Base-by-base conservation (phyloP, 352 stramenopile species). In the Thalassiosira livingstoniorum region DNA sequence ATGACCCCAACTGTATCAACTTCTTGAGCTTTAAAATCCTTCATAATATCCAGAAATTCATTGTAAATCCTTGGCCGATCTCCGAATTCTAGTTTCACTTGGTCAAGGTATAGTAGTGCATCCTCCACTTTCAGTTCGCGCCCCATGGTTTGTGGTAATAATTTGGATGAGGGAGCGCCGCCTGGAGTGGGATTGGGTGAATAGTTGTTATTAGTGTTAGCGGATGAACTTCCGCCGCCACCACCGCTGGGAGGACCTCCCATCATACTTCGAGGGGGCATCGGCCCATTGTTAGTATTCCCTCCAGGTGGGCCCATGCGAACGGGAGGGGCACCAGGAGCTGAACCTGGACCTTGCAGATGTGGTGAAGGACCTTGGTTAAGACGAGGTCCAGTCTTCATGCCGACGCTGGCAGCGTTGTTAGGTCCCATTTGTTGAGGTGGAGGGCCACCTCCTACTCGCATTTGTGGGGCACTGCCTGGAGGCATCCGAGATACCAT, bases 21-120 rank as follows among this genome's bases (percentile, higher is more conserved):
- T 85, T 97, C 95, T 85, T 99, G 97, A 11, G 97, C 96, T 86
- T 99, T 99, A 86, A 99, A 99, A 78, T 99, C 98, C 91, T 99
- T 99, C 98, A 99, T 99, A 69, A 99, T 98, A 83, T 99, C 97
- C 54, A 99, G 85, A 78, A 99, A 99, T 90, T 99, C 97, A 92
- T 99, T 99, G 95, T 99, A 99, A 57, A 99, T 98, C 68, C 98
- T 94, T 5, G 97, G 97, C 62, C 98, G 94, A 85, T 99, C 85
- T 57, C 95, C 95, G 89, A 99, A 99, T 91, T 99, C 97, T 66
- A 98, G 94, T 91, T 99, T 99, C 57, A 99, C 97, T 94, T 99
- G 96, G 89, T 99, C 98, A 23, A 99, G 87, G 85, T 99, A 99
- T 10, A 98, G 83, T 35, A 99, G 87, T 35, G 98, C 98, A 88